These are phyloP conservation scores for Fusarium siculi DNA, from an alignment of 2,329 filamentous ascomycete species.

Conservation along the genomic window DNA sequence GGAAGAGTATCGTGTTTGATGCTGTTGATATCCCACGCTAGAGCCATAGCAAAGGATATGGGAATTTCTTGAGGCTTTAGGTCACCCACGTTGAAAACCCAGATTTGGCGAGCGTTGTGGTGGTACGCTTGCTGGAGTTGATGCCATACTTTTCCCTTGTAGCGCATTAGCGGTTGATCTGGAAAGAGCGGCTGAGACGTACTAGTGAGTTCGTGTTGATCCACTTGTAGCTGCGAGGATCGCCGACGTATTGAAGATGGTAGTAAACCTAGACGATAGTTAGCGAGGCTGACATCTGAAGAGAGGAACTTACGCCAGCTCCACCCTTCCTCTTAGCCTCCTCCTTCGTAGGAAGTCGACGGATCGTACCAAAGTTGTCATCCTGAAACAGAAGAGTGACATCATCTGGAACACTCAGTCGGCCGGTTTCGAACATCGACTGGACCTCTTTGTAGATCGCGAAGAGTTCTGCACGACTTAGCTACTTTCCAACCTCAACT, in stretches of 20 bases:
- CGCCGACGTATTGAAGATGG: conserved; percentile 71
- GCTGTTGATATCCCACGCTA: conserved; percentile 65
- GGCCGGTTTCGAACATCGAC: conserved; percentile 68
- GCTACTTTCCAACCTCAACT: fast-evolving
- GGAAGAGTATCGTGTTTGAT: conserved; percentile 54
- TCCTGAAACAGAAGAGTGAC: conserved; percentile 71
- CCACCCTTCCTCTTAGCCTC: conserved; percentile 65
- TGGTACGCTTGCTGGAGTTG: conserved; percentile 67
- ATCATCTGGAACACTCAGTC: conserved; percentile 66
- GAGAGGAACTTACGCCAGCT: conserved; percentile 57
- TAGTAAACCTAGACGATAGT: conserved; percentile 55
- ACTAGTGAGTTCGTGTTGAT: conserved; percentile 70
- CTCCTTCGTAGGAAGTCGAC: conserved; percentile 63
- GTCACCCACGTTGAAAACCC: conserved; percentile 72
- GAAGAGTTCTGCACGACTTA: conserved; percentile 60
- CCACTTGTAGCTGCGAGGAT: conserved; percentile 69
- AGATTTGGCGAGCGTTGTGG: conserved; percentile 61
- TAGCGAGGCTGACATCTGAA: fast-evolving
- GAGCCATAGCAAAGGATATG: conserved; percentile 64
- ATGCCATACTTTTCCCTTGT: conserved; percentile 53
- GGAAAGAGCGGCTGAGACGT: not conserved
- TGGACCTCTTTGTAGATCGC: conserved; percentile 75
- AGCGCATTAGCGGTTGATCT: not conserved
- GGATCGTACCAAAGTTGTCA: conserved; percentile 70
- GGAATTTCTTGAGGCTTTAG: conserved; percentile 68